Percentiles rank a stretch among this genome's conserved stretches.
Conservation (phyloP, 768 basidiomycete genomes). For the Paxillus involutus region DNA sequence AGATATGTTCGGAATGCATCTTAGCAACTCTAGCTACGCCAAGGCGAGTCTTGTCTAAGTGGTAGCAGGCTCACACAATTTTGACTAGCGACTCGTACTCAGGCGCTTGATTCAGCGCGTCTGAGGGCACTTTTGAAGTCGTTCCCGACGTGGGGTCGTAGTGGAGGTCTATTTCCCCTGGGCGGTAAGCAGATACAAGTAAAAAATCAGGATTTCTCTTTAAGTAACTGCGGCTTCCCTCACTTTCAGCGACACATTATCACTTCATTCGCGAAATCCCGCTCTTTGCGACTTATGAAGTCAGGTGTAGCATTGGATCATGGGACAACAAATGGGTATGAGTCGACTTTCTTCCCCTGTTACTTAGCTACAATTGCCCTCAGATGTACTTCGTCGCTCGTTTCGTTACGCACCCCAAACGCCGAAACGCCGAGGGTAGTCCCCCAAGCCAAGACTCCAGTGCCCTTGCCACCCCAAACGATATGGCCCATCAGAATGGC, state of each 20-base stretch:
- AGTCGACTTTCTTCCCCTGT: no score
- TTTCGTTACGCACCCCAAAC: conserved; percentile 55
- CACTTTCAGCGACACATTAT: conserved; percentile 56
- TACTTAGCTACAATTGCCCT: not conserved
- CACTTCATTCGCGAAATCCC: conserved; percentile 72
- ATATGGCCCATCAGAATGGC: conserved; percentile 3
- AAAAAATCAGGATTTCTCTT: no score
- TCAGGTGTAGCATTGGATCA: conserved; percentile 51
- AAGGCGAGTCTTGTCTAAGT: conserved; percentile 46
- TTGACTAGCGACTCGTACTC: not conserved
- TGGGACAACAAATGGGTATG: conserved; percentile 83
- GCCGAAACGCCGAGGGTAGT: not conserved
- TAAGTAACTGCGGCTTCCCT: not conserved
- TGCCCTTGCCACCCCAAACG: conserved; percentile 21
- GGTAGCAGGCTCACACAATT: no score
- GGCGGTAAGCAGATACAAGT: conserved; percentile 29
- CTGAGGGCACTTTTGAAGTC: conserved; percentile 46
- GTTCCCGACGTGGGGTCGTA: conserved; percentile 58
- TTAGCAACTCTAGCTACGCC: conserved; percentile 81
- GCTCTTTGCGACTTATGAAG: conserved; percentile 58
- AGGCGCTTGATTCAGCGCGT: conserved; percentile 48
- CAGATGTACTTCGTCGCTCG: conserved; percentile 63
- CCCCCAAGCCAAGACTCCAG: conserved; percentile 26
- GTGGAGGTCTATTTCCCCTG: conserved; percentile 63
- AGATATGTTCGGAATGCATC: conserved; percentile 66